These are phyloP conservation scores for Amanita rubescens DNA, from an alignment of 768 basidiomycete species.

Conservation along the genomic window DNA sequence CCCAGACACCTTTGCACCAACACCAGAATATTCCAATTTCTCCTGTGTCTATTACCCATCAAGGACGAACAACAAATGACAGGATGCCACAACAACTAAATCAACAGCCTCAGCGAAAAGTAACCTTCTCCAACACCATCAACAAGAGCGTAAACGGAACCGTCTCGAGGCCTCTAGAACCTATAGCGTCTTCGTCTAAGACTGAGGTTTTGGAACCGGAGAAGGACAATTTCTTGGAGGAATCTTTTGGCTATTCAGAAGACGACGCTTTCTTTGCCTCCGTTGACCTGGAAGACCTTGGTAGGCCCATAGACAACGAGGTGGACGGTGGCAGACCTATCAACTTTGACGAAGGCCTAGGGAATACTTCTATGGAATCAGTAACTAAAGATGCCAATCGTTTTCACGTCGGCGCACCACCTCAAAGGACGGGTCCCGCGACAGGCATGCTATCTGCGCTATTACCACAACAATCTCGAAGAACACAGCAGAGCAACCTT, in stretches of 20 bases:
- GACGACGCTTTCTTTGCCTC: slow-evolving; percentile 60
- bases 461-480: not conserved
- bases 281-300: slow-evolving; percentile 43
- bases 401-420: not conserved
- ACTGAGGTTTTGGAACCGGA: slow-evolving; percentile 11
- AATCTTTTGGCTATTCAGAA: slow-evolving; percentile 52
- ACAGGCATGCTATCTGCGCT: not conserved
- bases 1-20: slow-evolving; percentile 16
- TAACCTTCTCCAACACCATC: not conserved
- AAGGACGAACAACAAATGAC: not conserved
- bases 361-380: slow-evolving; percentile 10
- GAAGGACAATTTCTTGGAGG: slow-evolving; percentile 17
- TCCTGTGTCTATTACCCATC: not conserved
- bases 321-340: slow-evolving; percentile 30
- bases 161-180: slow-evolving; percentile 8
- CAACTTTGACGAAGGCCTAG: slow-evolving; percentile 34
- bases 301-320: slow-evolving; percentile 34
- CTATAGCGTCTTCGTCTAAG: slow-evolving; percentile 10
- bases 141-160: slow-evolving; percentile 10
- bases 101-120: not conserved
- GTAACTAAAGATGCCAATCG: not conserved
- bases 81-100: not conserved
- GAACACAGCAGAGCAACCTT: not conserved
- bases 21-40: slow-evolving; percentile 1
- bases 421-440: slow-evolving; percentile 9